Conservation (phyloP, 2,329 filamentous ascomycete genomes). For the Diaporthe vexans region DNA sequence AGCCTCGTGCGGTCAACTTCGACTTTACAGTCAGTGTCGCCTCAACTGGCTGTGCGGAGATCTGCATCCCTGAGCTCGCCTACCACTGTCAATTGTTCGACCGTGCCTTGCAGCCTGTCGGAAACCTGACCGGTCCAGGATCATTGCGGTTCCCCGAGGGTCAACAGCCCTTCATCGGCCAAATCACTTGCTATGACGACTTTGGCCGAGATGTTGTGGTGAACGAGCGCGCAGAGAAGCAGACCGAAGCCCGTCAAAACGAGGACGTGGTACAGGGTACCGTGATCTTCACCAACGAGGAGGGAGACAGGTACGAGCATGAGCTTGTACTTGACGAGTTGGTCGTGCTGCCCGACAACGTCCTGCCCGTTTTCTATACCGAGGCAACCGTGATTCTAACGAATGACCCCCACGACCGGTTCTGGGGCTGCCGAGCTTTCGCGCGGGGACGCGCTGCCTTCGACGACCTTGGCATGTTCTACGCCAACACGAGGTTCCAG, state of each 20-base stretch:
- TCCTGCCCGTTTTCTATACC: background rate
- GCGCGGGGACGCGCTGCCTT: background rate
- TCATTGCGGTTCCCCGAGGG: background rate
- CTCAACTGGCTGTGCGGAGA: slow-evolving; percentile 8
- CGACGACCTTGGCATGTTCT: slow-evolving; percentile 14
- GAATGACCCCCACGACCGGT: background rate
- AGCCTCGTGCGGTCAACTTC: slow-evolving; percentile 2
- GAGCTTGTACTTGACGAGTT: slow-evolving; percentile 18
- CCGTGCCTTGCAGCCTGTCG: background rate
- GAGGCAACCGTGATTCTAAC: background rate
- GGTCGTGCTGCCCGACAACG: background rate
- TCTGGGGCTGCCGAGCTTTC: background rate
- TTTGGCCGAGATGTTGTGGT: background rate
- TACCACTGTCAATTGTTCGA: slow-evolving; percentile 19
- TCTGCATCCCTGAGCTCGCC: slow-evolving; percentile 9
- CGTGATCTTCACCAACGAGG: slow-evolving; percentile 17
- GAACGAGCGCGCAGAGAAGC: background rate
- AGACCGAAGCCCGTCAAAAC: background rate
- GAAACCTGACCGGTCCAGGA: slow-evolving; percentile 4
- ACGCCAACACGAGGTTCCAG: background rate
- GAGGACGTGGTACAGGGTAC: background rate
- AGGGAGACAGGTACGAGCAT: slow-evolving; percentile 13
- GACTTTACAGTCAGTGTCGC: slow-evolving; percentile 5
- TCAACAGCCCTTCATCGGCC: slow-evolving; percentile 14
- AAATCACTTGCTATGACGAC: slow-evolving; percentile 18